phyloP scores from a whole-genome alignment of 1,139 yeast species.

The Oligophagozyma castellii region DNA sequence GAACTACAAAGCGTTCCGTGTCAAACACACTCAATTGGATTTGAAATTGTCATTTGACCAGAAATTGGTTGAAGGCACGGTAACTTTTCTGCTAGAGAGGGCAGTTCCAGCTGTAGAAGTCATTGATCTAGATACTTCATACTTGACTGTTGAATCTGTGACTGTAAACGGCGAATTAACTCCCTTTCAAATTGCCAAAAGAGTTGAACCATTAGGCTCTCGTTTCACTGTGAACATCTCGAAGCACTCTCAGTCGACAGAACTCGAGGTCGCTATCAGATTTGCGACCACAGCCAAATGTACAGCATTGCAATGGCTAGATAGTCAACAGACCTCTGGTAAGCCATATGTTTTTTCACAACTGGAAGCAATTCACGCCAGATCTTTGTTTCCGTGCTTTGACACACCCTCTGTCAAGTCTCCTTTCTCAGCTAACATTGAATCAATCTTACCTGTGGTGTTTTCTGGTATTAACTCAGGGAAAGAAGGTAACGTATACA shows the following conservation, averaged over 20 bases:
- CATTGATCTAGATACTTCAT: constrained; percentile 58
- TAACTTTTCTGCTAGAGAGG: constrained; percentile 21
- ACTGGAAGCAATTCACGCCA: constrained; percentile 83
- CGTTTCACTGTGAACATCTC: constrained; percentile 32
- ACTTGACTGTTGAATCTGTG: constrained; percentile 36
- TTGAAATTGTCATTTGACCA: neutral
- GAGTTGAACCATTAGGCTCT: constrained; percentile 57
- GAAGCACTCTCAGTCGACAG: constrained; percentile 4
- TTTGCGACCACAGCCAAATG: constrained; percentile 62
- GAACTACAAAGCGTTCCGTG: constrained; percentile 42
- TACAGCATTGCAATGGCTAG: constrained; percentile 80
- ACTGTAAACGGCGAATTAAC: constrained; percentile 26
- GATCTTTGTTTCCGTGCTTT: constrained; percentile 79
- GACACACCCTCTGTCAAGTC: constrained; percentile 83
- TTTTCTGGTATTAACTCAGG: constrained; percentile 43
- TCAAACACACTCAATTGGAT: constrained; percentile 31
- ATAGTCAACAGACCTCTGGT: constrained; percentile 68
- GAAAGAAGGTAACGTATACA: constrained; percentile 23
- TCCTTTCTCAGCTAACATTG: constrained; percentile 43
- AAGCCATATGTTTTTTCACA: constrained; percentile 74
- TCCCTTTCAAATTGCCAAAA: constrained; percentile 30
- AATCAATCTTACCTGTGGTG: constrained; percentile 52
- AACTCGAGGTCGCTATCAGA: constrained; percentile 30
- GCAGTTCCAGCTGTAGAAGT: constrained; percentile 18
- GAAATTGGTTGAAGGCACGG: neutral